These are phyloP conservation scores for Sparassis latifolia DNA, from an alignment of 1,284 basidiomycete species.

Conservation along the genomic window DNA sequence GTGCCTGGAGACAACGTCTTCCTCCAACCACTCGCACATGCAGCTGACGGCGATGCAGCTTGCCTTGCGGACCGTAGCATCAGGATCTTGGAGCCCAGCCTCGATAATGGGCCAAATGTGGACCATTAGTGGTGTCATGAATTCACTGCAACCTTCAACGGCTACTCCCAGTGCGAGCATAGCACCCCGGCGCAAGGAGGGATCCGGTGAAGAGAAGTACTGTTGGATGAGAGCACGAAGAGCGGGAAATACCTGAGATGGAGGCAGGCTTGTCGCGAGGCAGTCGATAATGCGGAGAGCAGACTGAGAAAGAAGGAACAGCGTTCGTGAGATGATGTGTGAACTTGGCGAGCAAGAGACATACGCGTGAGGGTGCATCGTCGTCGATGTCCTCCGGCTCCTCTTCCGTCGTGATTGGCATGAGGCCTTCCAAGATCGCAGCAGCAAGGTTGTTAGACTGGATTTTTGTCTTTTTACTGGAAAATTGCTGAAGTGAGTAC, in stretches of 20 bases:
- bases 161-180: constrained; percentile 95
- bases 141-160: constrained; percentile 98
- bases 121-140: constrained; percentile 89
- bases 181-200: constrained; percentile 82
- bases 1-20: constrained; percentile 87
- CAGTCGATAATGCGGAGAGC: constrained; percentile 95
- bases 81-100: constrained; percentile 79
- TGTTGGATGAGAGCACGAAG: constrained; percentile 77
- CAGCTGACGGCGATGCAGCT: constrained; percentile 94
- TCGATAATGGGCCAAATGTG: constrained; percentile 96
- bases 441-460: constrained; percentile 84
- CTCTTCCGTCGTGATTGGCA: constrained; percentile 91
- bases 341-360: constrained; percentile 19
- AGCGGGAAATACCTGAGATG: constrained; percentile 94
- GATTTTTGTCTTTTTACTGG: constrained; percentile 95
- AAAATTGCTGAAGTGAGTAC: constrained; percentile 4
- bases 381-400: constrained; percentile 88
- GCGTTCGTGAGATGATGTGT: constrained; percentile 3
- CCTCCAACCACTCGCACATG: constrained; percentile 96
- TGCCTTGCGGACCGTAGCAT: constrained; percentile 88
- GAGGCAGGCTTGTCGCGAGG: constrained; percentile 90
- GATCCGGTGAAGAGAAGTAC: constrained; percentile 80
- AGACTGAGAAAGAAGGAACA: constrained; percentile 40
- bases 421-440: constrained; percentile 85
- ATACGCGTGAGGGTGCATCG: constrained; percentile 84